Evolutionary conservation across 164 flowering plant species (phyloP).

Genomic region (Malania oleifera): DNA sequence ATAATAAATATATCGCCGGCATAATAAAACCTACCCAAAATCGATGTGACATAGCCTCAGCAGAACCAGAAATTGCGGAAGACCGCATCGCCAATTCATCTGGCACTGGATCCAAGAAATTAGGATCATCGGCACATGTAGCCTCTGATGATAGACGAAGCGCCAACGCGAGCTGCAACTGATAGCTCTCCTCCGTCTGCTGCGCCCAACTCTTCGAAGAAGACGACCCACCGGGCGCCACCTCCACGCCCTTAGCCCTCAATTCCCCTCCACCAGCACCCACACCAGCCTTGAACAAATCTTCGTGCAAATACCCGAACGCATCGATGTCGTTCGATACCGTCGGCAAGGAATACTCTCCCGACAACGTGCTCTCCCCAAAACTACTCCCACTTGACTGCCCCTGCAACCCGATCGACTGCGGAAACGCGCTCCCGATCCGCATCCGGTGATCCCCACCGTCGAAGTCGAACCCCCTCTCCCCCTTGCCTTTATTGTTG

Average conservation of each 20-base stretch:
- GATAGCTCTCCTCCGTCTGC: conserved; percentile 98
- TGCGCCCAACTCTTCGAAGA: conserved; percentile 92
- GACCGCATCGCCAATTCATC: conserved; percentile 49
- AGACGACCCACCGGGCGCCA: conserved; percentile 29
- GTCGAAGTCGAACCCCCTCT: conserved; percentile 55
- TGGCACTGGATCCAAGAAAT: conserved; percentile 71
- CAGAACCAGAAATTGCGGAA: conserved; percentile 26
- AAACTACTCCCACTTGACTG: conserved; percentile 88
- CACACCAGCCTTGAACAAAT: conserved; percentile 26
- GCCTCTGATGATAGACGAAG: conserved; percentile 83
- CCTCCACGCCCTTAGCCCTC: conserved; percentile 25
- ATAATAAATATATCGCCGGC: background rate
- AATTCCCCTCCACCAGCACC: conserved; percentile 18
- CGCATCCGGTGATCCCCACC: conserved; percentile 35
- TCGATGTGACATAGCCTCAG: conserved; percentile 76
- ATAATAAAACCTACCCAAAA: conserved; percentile 64
- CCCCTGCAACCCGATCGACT: conserved; percentile 58
- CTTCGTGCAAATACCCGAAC: conserved; percentile 29
- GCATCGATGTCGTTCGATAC: conserved; percentile 40
- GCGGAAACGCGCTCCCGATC: conserved; percentile 31
- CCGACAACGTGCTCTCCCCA: conserved; percentile 65
- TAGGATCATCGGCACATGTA: conserved; percentile 87
- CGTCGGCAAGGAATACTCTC: conserved; percentile 48
- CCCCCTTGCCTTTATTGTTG: conserved; percentile 26
- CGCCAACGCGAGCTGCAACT: conserved; percentile 87